Evolutionary conservation across 495 filamentous ascomycete genomes (phyloP), one percentile per base, ranked within the genome.

Genomic region (Parathielavia appendiculata): DNA sequence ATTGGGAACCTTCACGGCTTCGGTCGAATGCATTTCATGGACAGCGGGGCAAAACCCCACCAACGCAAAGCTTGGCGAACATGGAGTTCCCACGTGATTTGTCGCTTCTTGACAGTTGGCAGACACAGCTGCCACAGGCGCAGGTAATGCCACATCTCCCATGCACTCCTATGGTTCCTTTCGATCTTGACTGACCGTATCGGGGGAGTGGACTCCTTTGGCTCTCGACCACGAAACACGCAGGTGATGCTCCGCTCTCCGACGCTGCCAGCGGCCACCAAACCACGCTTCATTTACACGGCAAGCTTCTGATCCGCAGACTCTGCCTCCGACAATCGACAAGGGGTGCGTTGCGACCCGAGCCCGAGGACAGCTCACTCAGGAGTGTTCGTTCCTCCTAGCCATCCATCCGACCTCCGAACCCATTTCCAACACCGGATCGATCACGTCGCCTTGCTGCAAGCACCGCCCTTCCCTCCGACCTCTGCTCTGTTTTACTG

Each of bases 101-200:
- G 32, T 17, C 55, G 11, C 22, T 54, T 22, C 22, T 13, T 45
- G 48, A 40, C 68, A 70, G 63, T 59, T 66, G 66, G 45, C 61
- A 48, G 32, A 26, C 26, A 45, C 48, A 53, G 56, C 38, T 52
- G 63, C 50, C 67, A 38, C n/a, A n/a, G 41, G 41, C n/a, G 10
- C 61, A 65, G 26, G 62, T 54, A 66, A 68, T 71, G 69, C 66
- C 67, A 71, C 69, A 69, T 71, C 69, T 71, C 67, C 63, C 62
- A 59, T 57, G 64, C 57, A 58, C 54, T 54, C 59, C 46, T 56
- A 55, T 13, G 26, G 43, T 19, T 46, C 40, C 63, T 58, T 61
- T 66, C 43, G 65, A 66, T 62, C 63, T 63, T 67, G 66, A 61
- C 64, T 51, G 55, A 64, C 54, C 57, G 50, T 52, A 59, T 58